A percentile compares a stretch with the other conserved stretches of the same genome.
Conservation (phyloP, 1,139 yeast species). For the Candida neerlandica region DNA sequence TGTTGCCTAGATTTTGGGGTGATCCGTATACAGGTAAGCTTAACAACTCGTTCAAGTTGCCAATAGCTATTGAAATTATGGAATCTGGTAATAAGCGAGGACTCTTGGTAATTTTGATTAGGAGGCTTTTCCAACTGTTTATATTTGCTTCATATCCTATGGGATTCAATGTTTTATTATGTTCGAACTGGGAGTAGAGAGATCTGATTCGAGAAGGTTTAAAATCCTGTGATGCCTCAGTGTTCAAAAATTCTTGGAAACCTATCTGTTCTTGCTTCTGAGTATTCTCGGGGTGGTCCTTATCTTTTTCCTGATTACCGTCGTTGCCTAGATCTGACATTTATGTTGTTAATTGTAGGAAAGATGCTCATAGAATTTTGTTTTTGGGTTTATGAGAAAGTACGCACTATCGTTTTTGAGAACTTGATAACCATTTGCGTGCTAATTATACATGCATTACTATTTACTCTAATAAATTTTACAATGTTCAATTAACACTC, state of each 20-base stretch:
- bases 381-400: too few species aligned
- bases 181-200: conserved; percentile 61
- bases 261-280: not conserved
- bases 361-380: too few species aligned
- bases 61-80: conserved; percentile 26
- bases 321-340: not conserved
- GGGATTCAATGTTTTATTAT: conserved; percentile 53
- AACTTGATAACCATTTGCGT: not conserved
- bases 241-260: conserved; percentile 20
- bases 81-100: conserved; percentile 16
- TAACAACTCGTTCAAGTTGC: conserved; percentile 23
- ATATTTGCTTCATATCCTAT: conserved; percentile 75
- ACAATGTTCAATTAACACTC: conserved; percentile 7
- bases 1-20: conserved; percentile 28
- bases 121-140: conserved; percentile 55
- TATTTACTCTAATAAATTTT: not conserved
- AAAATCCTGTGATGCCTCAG: conserved; percentile 29
- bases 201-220: conserved; percentile 58
- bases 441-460: not conserved
- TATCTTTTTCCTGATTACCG: not conserved
- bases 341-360: too few species aligned
- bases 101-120: conserved; percentile 23
- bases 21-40: conserved; percentile 31
- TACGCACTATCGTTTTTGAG: not conserved
- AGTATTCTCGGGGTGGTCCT: not conserved